Base-by-base conservation (phyloP, 2,329 filamentous ascomycete species). In the Diaporthe sp. region DNA sequence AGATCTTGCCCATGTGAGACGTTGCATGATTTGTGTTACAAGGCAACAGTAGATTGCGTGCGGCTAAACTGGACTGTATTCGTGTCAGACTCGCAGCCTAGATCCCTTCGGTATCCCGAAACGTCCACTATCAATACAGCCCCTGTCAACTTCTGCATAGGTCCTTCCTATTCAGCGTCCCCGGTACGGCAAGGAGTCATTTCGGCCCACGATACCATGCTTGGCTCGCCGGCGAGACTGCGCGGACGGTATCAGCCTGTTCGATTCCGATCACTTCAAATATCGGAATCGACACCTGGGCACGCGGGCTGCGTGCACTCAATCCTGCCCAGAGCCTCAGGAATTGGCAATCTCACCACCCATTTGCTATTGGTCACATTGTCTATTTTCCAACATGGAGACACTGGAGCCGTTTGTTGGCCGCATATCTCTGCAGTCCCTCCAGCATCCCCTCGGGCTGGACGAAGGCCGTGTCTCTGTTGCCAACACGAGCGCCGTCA, bases 141-240 rank as follows among this genome's bases (percentile, higher is more conserved):
- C 58, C 60, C 17, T 65, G 25, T 46, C 60, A 28, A 8, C 31
- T 44, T 25, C 7, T 46, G 39, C 60, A 65, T 31, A 46, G 4
- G 17, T 65, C 25, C 39, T 31, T 46, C 25, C 60, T 62, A 28
- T 62, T 28, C 15, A 15, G 34, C 13, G 12, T 62, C 6, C 9
- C 60, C 39, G 60, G 19, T 44, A 31, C 39, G 39, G 60, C 8
- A 46, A 28, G 25, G 39, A 9, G 19, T 42, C 37, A 25, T 28
- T 1, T 17, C 39, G 15, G 39, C 7, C 39, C 15, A 28, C 37
- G n/a, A 44, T 25, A 17, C 60, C 60, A 28, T 44, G 7, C 15
- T 62, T 44, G 60, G 60, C 60, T 62, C 60, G 60, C 60, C 60
- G 60, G 13, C 13, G 37, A 28, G 60, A 28, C 37, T 44, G n/a